These are phyloP conservation scores for Leucoagaricus sp. DNA, from an alignment of 1,284 basidiomycete species.

Conservation along the genomic window DNA sequence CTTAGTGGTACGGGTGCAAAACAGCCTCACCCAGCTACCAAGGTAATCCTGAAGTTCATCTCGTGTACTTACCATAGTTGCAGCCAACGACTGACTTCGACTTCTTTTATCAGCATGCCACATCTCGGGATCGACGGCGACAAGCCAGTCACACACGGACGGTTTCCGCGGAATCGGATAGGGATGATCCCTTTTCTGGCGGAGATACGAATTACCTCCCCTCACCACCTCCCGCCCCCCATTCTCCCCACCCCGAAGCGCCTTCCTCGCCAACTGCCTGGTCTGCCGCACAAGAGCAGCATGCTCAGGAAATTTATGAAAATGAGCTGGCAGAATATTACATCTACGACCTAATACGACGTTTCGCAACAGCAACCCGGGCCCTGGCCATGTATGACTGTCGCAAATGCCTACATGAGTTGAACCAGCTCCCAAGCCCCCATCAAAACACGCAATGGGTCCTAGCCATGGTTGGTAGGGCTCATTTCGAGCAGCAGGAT, in stretches of 20 bases:
- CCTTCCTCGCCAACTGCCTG: conserved; percentile 58
- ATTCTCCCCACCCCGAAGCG: conserved; percentile 60
- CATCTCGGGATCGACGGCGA: conserved; percentile 62
- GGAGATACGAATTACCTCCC: conserved; percentile 55
- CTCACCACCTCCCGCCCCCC: conserved; percentile 59
- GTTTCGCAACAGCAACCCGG: conserved; percentile 77
- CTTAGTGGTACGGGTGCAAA: conserved; percentile 56
- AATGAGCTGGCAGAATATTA: conserved; percentile 77
- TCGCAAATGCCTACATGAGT: conserved; percentile 68
- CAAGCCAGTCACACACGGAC: conserved; percentile 51
- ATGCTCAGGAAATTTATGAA: conserved; percentile 71
- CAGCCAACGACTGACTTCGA: conserved; percentile 11
- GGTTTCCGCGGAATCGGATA: conserved; percentile 65
- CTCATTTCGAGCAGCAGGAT: conserved; percentile 86
- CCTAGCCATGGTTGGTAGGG: conserved; percentile 79
- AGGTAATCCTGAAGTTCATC: conserved; percentile 32
- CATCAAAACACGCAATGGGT: conserved; percentile 79
- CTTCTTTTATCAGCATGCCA: conserved; percentile 35
- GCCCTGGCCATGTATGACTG: conserved; percentile 79
- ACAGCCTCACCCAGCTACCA: conserved; percentile 37
- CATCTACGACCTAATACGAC: conserved; percentile 79
- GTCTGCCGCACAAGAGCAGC: conserved; percentile 62
- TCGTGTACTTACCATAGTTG: neutral
- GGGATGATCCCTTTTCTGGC: conserved; percentile 51
- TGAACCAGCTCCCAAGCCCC: conserved; percentile 75